Conservation (phyloP, 345 rosid genomes). For the Atalantia buxifolia region DNA sequence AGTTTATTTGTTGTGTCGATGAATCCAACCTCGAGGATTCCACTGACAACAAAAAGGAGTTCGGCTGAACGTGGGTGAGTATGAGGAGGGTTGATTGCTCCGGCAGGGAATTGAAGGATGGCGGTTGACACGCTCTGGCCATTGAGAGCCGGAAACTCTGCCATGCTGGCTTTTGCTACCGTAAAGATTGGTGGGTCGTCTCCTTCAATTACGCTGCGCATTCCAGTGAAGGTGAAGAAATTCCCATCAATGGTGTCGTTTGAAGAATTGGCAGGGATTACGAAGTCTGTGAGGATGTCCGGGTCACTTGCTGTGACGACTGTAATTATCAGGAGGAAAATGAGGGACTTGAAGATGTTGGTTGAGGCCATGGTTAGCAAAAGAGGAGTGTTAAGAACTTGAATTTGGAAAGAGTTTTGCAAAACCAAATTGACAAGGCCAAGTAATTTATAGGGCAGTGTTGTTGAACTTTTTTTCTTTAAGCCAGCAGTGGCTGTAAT, state of each 20-base stretch:
- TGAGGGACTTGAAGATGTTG: neutral
- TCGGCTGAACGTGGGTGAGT: slow-evolving; percentile 11
- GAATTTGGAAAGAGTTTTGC: neutral
- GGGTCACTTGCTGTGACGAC: slow-evolving; percentile 2
- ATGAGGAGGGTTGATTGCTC: slow-evolving; percentile 8
- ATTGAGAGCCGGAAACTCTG: neutral
- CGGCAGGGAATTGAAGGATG: neutral
- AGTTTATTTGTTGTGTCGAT: neutral
- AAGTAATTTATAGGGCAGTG: neutral
- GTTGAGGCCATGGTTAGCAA: neutral
- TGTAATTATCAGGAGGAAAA: neutral
- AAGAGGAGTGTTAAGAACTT: neutral
- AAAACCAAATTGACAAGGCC: neutral
- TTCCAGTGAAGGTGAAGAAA: slow-evolving; percentile 17
- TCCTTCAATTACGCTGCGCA: neutral
- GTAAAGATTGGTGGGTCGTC: neutral
- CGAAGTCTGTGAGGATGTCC: neutral
- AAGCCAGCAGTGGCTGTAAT: neutral
- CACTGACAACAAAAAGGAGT: slow-evolving; percentile 9
- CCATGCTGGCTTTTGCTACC: neutral
- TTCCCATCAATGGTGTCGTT: neutral
- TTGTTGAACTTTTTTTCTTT: neutral
- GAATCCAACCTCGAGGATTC: neutral
- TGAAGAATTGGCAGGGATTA: neutral
- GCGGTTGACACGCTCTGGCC: slow-evolving; percentile 16